These are phyloP conservation scores for Diphasiastrum complanatum DNA, from an alignment of 83 land plant genomes.

Conservation along the genomic window DNA sequence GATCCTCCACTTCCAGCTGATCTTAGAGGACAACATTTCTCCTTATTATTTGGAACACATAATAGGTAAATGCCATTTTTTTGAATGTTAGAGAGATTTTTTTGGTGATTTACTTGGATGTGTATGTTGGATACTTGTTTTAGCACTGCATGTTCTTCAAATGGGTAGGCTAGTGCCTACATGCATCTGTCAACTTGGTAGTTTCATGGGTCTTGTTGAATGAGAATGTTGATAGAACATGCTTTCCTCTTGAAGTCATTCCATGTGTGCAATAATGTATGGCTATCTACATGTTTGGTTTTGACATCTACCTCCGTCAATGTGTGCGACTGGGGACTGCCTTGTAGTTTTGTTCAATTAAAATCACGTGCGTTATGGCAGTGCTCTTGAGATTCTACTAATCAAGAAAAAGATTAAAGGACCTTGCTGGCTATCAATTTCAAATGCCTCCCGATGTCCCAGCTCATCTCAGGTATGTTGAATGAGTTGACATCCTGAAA, in stretches of 20 bases:
- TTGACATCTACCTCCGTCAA: conserved; percentile 8
- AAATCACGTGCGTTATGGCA: conserved; percentile 26
- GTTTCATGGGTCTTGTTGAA: no score
- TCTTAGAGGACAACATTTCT: conserved; percentile 61
- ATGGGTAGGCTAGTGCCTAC: no score
- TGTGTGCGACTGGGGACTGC: background rate
- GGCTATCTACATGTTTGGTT: background rate
- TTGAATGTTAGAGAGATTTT: background rate
- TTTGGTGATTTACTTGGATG: background rate
- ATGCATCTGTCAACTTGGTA: no score
- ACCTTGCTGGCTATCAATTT: conserved; percentile 87
- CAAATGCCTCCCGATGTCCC: conserved; percentile 48
- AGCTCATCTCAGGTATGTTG: conserved; percentile 58
- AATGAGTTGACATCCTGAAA: no score
- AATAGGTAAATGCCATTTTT: conserved; percentile 40
- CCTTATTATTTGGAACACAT: conserved; percentile 69
- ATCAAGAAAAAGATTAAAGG: conserved; percentile 84
- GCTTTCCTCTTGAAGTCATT: no score
- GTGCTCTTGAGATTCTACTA: conserved; percentile 84
- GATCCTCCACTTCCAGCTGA: conserved; percentile 77
- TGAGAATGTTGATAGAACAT: no score
- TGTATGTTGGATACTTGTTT: no score
- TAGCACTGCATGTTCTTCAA: no score
- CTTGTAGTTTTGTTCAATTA: background rate
- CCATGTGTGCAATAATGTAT: no score